Percentiles rank a stretch among this genome's conserved stretches.
Conservation (phyloP, 768 basidiomycete species). For the Amanita pallidorosea region DNA sequence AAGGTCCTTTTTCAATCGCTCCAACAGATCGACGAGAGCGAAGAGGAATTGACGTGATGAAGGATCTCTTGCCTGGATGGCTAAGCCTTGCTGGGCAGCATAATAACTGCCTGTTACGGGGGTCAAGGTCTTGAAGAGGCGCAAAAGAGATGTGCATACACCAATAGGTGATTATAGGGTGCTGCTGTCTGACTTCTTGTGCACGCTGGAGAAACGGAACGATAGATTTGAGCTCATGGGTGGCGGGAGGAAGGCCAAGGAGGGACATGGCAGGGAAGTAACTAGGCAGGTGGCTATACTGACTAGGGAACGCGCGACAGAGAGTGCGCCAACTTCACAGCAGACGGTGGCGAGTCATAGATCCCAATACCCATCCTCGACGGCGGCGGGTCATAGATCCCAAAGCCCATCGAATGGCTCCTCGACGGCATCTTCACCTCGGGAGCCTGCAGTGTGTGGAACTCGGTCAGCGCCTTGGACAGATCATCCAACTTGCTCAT, state of each 20-base stretch:
- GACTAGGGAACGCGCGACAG: not conserved
- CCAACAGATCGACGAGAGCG: slow-evolving; percentile 66
- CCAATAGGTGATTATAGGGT: slow-evolving; percentile 92
- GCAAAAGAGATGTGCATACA: slow-evolving; percentile 41
- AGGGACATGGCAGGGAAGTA: slow-evolving; percentile 18
- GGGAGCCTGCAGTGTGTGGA: slow-evolving; percentile 38
- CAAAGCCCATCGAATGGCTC: slow-evolving; percentile 9
- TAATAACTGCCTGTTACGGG: slow-evolving; percentile 68
- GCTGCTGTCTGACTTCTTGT: slow-evolving; percentile 71
- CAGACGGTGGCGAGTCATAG: not conserved
- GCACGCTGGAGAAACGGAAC: slow-evolving; percentile 83
- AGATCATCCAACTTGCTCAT: slow-evolving; percentile 68
- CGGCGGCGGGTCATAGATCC: not conserved
- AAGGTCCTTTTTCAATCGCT: slow-evolving; percentile 69
- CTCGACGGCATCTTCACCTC: slow-evolving; percentile 28
- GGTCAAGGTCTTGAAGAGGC: not conserved
- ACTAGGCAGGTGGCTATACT: slow-evolving; percentile 2
- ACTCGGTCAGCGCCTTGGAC: slow-evolving; percentile 35
- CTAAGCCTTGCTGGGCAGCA: slow-evolving; percentile 82
- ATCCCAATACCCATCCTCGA: not conserved
- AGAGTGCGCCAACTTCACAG: not conserved
- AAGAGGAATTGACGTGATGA: slow-evolving; percentile 60
- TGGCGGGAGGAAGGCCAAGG: slow-evolving; percentile 50
- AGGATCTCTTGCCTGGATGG: slow-evolving; percentile 54
- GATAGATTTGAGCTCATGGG: slow-evolving; percentile 54